Conservation (phyloP, 768 basidiomycete genomes). For the Lactarius vividus region DNA sequence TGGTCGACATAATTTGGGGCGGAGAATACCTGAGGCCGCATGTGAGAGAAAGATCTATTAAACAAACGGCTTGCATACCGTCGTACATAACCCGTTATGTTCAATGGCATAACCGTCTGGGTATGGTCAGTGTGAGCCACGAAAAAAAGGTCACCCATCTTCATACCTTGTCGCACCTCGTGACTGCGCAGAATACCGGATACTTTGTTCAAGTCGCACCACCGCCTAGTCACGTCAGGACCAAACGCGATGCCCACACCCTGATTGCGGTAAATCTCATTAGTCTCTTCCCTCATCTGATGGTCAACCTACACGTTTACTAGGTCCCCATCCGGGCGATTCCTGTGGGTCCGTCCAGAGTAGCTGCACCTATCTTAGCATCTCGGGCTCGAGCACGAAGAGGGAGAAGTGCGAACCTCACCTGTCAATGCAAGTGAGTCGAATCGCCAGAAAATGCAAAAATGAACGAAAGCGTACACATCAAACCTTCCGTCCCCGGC, state of each 20-base stretch:
- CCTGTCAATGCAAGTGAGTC: constrained; percentile 40
- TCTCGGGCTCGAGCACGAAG: not conserved
- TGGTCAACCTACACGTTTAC: constrained; percentile 74
- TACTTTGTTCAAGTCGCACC: constrained; percentile 85
- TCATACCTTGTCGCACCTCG: constrained; percentile 86
- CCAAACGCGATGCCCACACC: constrained; percentile 97
- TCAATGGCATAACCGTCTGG: constrained; percentile 92
- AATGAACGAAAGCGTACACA: constrained; percentile 68
- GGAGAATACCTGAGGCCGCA: constrained; percentile 68
- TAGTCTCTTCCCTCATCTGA: constrained; percentile 19
- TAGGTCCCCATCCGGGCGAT: constrained; percentile 84
- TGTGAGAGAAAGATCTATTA: constrained; percentile 13
- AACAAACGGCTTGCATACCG: constrained; percentile 38
- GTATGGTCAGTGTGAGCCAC: constrained; percentile 5
- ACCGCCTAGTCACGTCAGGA: constrained; percentile 85
- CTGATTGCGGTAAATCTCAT: constrained; percentile 38
- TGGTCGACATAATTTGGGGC: constrained; percentile 97
- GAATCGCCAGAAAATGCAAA: not conserved
- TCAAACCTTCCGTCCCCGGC: constrained; percentile 91
- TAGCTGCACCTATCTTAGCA: constrained; percentile 45
- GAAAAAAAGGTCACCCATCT: constrained; percentile 9
- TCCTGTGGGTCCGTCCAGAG: constrained; percentile 98
- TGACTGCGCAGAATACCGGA: constrained; percentile 92
- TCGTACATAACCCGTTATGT: constrained; percentile 92
- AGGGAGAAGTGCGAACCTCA: constrained; percentile 46